These are phyloP conservation scores for Penicillium cataractarum DNA, from an alignment of 495 filamentous ascomycete genomes.

Conservation along the genomic window DNA sequence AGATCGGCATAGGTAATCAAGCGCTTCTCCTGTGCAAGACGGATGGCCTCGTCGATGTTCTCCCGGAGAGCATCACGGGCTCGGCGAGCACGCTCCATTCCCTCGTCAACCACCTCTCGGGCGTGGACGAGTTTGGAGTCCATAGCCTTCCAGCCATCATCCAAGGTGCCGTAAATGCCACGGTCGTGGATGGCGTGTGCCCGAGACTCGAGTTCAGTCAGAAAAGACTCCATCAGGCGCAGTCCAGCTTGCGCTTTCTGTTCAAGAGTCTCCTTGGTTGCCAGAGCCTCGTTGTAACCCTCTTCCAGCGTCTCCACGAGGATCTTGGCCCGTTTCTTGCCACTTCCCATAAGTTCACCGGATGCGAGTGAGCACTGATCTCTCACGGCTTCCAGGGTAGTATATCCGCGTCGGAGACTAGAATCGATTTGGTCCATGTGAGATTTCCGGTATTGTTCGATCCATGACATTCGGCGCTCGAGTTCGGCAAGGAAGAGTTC, in stretches of 20 bases:
- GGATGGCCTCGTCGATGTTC: conserved; percentile 77
- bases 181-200: conserved; percentile 74
- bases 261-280: conserved; percentile 81
- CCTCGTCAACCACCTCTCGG: conserved; percentile 80
- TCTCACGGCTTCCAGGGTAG: conserved; percentile 83
- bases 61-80: conserved; percentile 78
- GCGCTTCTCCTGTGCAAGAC: conserved; percentile 76
- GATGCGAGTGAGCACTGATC: conserved; percentile 89
- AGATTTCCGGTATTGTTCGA: conserved; percentile 85
- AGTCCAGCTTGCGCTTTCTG: conserved; percentile 89
- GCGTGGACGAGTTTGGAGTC: conserved; percentile 76
- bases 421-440: conserved; percentile 80
- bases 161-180: conserved; percentile 61
- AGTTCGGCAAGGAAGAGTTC: conserved; percentile 90
- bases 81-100: conserved; percentile 75
- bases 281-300: conserved; percentile 85
- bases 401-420: conserved; percentile 78
- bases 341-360: conserved; percentile 85
- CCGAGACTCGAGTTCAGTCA: conserved; percentile 80
- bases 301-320: conserved; percentile 94
- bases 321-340: conserved; percentile 79
- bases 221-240: conserved; percentile 78
- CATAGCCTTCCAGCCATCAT: conserved; percentile 70
- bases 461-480: conserved; percentile 81
- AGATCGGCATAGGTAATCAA: conserved; percentile 88